phyloP scores from a whole-genome alignment of 2,329 filamentous ascomycete species.

The Elsinoe ampelina region DNA sequence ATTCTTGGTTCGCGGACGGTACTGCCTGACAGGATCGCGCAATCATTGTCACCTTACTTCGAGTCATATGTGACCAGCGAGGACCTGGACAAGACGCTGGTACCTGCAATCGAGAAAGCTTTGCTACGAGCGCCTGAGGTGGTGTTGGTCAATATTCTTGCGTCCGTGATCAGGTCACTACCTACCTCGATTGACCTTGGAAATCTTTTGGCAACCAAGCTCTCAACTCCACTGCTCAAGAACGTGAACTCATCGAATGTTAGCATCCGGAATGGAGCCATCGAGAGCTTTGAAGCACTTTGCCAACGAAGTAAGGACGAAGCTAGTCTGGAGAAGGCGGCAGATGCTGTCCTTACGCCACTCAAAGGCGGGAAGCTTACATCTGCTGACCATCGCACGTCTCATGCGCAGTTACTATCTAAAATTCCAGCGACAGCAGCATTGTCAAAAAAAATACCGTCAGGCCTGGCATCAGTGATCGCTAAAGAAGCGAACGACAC shows the following conservation, averaged over 20 bases:
- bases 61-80: conserved; percentile 60
- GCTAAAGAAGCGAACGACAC: conserved; percentile 82
- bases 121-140: conserved; percentile 85
- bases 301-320: conserved; percentile 52
- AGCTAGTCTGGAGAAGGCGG: conserved; percentile 54
- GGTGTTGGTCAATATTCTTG: conserved; percentile 68
- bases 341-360: conserved; percentile 68
- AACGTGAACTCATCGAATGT: conserved; percentile 86
- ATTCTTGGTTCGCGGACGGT: conserved; percentile 67
- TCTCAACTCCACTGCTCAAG: conserved; percentile 80
- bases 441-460: conserved; percentile 57
- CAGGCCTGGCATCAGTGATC: conserved; percentile 58
- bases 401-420: conserved; percentile 73
- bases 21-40: conserved; percentile 62
- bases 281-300: conserved; percentile 64
- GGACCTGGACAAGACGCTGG: conserved; percentile 65
- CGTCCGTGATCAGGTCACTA: conserved; percentile 61
- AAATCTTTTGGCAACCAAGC: conserved; percentile 56
- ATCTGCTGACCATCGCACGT: conserved; percentile 71
- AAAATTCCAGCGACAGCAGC: conserved; percentile 51
- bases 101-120: conserved; percentile 79
- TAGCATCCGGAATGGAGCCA: conserved; percentile 63
- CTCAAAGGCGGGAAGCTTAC: conserved; percentile 77
- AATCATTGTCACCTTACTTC: conserved; percentile 75
- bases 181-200: conserved; percentile 68